Percentiles rank a stretch among this genome's conserved stretches.
These are phyloP conservation scores for Beverwykella pulmonaria DNA, from an alignment of 495 filamentous ascomycete species.

Conservation along the genomic window DNA sequence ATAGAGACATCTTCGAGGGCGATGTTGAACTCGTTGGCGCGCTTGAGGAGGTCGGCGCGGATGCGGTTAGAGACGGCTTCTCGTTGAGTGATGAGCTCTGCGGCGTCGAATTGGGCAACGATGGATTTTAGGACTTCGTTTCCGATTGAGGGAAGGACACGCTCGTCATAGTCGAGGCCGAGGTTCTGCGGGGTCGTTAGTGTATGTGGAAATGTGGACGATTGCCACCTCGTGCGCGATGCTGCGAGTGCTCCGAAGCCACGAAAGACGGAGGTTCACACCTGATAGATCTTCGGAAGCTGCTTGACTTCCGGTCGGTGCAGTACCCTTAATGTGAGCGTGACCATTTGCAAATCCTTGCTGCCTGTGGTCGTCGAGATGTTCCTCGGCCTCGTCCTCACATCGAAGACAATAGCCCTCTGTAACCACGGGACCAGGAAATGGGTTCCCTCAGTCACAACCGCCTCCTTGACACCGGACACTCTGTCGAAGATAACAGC, in stretches of 20 bases:
- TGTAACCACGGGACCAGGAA: constrained; percentile 97
- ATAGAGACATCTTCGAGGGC: constrained; percentile 98
- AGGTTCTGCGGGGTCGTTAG: constrained; percentile 55
- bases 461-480: constrained; percentile 87
- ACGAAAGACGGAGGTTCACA: constrained; percentile 42
- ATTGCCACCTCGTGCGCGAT: not conserved
- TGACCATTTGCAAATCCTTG: constrained; percentile 99
- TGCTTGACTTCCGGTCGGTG: constrained; percentile 91
- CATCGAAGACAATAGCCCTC: constrained; percentile 92
- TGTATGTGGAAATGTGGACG: not conserved
- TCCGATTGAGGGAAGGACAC: constrained; percentile 98
- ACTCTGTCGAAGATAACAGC: constrained; percentile 98
- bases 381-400: constrained; percentile 94
- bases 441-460: constrained; percentile 95
- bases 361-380: constrained; percentile 97
- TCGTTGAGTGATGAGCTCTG: constrained; percentile 98
- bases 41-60: constrained; percentile 90
- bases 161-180: constrained; percentile 97
- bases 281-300: constrained; percentile 98
- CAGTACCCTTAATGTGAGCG: constrained; percentile 91
- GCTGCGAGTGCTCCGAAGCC: not conserved
- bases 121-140: constrained; percentile 99
- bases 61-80: constrained; percentile 96
- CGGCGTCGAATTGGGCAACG: constrained; percentile 98
- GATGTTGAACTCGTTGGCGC: constrained; percentile 98